These are phyloP conservation scores for Akanthomyces lecanii DNA, from an alignment of 2,329 filamentous ascomycete genomes.

Conservation along the genomic window DNA sequence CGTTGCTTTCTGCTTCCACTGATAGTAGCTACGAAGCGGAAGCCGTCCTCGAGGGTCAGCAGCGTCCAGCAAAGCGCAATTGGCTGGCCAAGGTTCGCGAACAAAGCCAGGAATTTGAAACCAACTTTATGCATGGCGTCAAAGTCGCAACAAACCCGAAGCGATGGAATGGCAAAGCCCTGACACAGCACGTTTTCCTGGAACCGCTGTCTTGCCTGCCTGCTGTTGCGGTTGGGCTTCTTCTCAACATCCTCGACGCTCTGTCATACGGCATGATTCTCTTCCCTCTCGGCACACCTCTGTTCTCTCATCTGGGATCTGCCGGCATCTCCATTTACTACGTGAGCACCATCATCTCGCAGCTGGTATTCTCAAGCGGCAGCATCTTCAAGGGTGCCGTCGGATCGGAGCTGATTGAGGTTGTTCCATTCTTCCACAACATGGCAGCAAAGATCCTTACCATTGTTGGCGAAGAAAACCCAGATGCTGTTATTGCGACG, in stretches of 20 bases:
- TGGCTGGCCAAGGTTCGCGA: conserved; percentile 35
- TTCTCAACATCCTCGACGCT: conserved; percentile 91
- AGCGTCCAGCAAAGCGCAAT: conserved; percentile 28
- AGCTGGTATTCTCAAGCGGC: conserved; percentile 80
- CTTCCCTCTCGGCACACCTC: conserved; percentile 81
- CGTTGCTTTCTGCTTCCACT: conserved; percentile 39
- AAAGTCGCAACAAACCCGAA: conserved; percentile 55
- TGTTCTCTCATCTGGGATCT: conserved; percentile 81
- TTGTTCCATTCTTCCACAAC: conserved; percentile 97
- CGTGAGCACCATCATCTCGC: conserved; percentile 91
- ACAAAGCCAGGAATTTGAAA: conserved; percentile 30
- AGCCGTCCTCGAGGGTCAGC: conserved; percentile 50
- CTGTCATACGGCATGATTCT: conserved; percentile 96
- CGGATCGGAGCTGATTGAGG: conserved; percentile 96
- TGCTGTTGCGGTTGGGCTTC: conserved; percentile 79
- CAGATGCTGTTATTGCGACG: conserved; percentile 84
- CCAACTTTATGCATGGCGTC: conserved; percentile 28
- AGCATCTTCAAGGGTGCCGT: conserved; percentile 89
- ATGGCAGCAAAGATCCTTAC: conserved; percentile 89
- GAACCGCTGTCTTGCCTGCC: conserved; percentile 70
- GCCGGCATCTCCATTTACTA: conserved; percentile 99
- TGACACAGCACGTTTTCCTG: conserved; percentile 62
- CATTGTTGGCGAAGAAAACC: conserved; percentile 72
- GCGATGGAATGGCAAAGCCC: conserved; percentile 63
- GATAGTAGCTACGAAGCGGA: conserved; percentile 28